Conservation (phyloP, 495 filamentous ascomycete species). For the Trichoderma virens region DNA sequence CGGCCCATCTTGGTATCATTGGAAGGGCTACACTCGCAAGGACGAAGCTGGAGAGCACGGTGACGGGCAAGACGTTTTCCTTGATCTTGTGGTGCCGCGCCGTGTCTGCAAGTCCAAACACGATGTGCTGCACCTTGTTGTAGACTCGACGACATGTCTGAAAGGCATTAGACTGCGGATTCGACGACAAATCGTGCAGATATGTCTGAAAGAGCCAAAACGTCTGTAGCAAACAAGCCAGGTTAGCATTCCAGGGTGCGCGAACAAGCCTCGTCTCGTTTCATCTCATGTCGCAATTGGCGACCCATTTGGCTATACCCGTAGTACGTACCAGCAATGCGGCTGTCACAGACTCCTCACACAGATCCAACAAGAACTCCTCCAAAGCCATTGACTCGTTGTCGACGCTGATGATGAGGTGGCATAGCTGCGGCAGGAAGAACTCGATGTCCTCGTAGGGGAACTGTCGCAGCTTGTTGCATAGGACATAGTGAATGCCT, state of each 20-base stretch:
- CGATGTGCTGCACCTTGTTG: constrained; percentile 73
- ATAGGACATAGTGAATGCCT: constrained; percentile 72
- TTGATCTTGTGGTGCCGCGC: constrained; percentile 59
- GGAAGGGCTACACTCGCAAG: constrained; percentile 53
- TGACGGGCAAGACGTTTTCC: constrained; percentile 66
- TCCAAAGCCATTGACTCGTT: constrained; percentile 79
- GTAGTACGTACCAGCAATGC: constrained; percentile 55
- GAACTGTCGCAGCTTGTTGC: constrained; percentile 72
- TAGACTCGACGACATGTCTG: constrained; percentile 66
- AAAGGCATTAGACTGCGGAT: constrained; percentile 61
- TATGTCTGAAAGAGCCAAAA: constrained; percentile 82
- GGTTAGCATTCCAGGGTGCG: not conserved
- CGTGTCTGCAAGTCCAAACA: constrained; percentile 59
- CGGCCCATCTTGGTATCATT: constrained; percentile 50
- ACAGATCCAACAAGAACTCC: constrained; percentile 71
- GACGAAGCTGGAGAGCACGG: constrained; percentile 62
- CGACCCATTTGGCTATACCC: not conserved
- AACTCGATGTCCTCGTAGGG: constrained; percentile 78
- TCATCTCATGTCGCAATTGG: no score
- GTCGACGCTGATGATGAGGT: constrained; percentile 69
- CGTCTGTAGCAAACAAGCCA: constrained; percentile 41
- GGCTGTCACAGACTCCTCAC: constrained; percentile 70
- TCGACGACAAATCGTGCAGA: constrained; percentile 62
- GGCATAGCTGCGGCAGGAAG: constrained; percentile 74
- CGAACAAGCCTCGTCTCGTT: not conserved